Conservation (phyloP, 2,329 filamentous ascomycete species). For the Hymenoscyphus infarciens region DNA sequence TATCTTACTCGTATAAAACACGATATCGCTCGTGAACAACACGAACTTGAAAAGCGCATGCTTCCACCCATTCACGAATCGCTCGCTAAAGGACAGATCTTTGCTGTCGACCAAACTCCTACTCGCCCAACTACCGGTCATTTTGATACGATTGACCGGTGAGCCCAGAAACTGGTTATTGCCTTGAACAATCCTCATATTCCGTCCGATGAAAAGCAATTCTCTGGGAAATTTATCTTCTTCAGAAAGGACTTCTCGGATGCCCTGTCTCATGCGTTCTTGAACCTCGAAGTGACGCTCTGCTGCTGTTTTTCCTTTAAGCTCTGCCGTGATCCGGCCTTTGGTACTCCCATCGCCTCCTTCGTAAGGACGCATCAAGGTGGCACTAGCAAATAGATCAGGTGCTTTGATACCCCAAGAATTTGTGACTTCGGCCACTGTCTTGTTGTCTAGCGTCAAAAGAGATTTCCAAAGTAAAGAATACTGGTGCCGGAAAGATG, state of each 20-base stretch:
- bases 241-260: constrained; percentile 63
- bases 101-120: constrained; percentile 74
- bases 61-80: constrained; percentile 65
- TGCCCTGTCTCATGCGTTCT: constrained; percentile 60
- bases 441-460: constrained; percentile 87
- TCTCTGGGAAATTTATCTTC: constrained; percentile 68
- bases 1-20: constrained; percentile 78
- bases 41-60: constrained; percentile 82
- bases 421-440: constrained; percentile 66
- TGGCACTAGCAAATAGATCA: constrained; percentile 88
- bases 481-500: constrained; percentile 81
- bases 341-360: constrained; percentile 73
- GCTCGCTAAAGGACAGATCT: constrained; percentile 58
- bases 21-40: constrained; percentile 70
- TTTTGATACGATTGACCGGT: constrained; percentile 82
- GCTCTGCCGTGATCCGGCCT: constrained; percentile 52
- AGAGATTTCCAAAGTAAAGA: constrained; percentile 89
- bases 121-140: constrained; percentile 87
- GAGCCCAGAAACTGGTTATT: constrained; percentile 72
- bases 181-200: constrained; percentile 69
- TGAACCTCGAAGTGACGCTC: constrained; percentile 73
- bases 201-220: constrained; percentile 69
- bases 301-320: constrained; percentile 51
- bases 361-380: constrained; percentile 84
- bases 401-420: constrained; percentile 86